Conservation (phyloP, 2,329 filamentous ascomycete species). For the Daldinia eschscholtzii region DNA sequence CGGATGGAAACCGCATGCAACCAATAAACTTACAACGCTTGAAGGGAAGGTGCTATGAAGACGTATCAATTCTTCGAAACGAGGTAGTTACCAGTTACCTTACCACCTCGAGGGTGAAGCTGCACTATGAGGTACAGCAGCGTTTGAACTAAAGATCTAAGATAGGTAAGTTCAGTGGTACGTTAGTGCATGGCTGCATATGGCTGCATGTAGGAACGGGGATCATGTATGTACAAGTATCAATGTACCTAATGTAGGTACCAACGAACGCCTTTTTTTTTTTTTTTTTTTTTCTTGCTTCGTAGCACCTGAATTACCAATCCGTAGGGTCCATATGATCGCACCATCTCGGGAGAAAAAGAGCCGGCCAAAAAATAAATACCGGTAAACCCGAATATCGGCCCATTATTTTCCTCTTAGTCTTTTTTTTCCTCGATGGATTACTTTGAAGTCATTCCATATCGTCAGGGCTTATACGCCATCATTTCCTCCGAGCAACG, state of each 20-base stretch:
- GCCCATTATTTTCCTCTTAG: slow-evolving; percentile 13
- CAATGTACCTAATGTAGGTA: slow-evolving; percentile 4
- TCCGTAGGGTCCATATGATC: not conserved
- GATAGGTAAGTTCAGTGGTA: not conserved
- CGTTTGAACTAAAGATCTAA: not conserved
- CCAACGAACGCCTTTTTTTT: not conserved
- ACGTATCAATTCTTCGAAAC: not conserved
- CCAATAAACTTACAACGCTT: not conserved
- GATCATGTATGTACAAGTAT: not conserved
- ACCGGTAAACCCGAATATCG: slow-evolving; percentile 39
- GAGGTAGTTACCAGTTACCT: not conserved
- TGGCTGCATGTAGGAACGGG: slow-evolving; percentile 5
- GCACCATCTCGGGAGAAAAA: slow-evolving; percentile 39
- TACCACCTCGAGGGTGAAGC: not conserved
- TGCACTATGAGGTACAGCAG: slow-evolving; percentile 15
- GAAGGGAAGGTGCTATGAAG: not conserved
- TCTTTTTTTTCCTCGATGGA: slow-evolving; percentile 19
- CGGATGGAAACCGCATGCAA: not conserved
- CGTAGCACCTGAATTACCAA: slow-evolving; percentile 3
- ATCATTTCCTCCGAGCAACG: slow-evolving; percentile 33
- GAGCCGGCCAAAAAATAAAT: slow-evolving; percentile 48
- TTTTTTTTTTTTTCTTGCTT: not conserved
- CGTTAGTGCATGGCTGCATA: slow-evolving; percentile 6
- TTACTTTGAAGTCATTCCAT: slow-evolving; percentile 14
- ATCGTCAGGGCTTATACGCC: slow-evolving; percentile 29